These are phyloP conservation scores for Casaregolazyma suthepensis DNA, from an alignment of 1,139 yeast genomes.

Conservation along the genomic window DNA sequence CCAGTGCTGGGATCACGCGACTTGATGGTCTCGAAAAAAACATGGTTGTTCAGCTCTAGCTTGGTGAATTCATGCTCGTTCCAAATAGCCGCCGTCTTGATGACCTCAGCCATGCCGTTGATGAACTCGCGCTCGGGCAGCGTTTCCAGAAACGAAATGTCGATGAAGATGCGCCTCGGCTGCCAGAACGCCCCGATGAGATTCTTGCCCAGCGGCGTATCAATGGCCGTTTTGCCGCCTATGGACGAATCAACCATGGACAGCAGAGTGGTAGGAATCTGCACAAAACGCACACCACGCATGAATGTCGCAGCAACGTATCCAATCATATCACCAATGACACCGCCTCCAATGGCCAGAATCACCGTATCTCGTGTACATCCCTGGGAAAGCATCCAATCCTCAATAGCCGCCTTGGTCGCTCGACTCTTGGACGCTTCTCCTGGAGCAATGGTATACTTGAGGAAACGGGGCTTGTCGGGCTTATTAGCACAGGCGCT, in stretches of 20 bases:
- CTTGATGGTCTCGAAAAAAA: conserved; percentile 58
- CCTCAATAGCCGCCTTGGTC: conserved; percentile 92
- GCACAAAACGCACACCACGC: conserved; percentile 95
- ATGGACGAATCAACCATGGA: conserved; percentile 98
- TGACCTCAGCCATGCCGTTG: conserved; percentile 98
- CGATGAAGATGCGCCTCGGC: conserved; percentile 83
- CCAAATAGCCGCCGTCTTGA: conserved; percentile 98
- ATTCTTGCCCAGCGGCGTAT: conserved; percentile 95
- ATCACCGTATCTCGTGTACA: conserved; percentile 96
- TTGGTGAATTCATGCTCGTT: conserved; percentile 80
- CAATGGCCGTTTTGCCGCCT: conserved; percentile 98
- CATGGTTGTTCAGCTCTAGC: conserved; percentile 67
- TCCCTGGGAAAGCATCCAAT: conserved; percentile 73
- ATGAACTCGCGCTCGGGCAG: conserved; percentile 91
- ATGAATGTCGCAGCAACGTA: conserved; percentile 97
- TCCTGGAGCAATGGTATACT: conserved; percentile 83
- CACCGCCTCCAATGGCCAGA: conserved; percentile 97
- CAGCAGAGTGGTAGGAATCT: conserved; percentile 86
- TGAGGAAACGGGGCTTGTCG: conserved; percentile 55
- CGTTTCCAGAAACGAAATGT: conserved; percentile 79
- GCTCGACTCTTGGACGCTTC: conserved; percentile 84
- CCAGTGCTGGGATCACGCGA: conserved; percentile 36
- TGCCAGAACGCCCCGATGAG: conserved; percentile 98
- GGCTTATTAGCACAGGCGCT: conserved; percentile 28
- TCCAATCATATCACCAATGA: conserved; percentile 98